Percentiles rank a stretch among this genome's conserved stretches.
These are phyloP conservation scores for Erythrobasidium hasegawianum DNA, from an alignment of 1,284 basidiomycete genomes.

Conservation along the genomic window DNA sequence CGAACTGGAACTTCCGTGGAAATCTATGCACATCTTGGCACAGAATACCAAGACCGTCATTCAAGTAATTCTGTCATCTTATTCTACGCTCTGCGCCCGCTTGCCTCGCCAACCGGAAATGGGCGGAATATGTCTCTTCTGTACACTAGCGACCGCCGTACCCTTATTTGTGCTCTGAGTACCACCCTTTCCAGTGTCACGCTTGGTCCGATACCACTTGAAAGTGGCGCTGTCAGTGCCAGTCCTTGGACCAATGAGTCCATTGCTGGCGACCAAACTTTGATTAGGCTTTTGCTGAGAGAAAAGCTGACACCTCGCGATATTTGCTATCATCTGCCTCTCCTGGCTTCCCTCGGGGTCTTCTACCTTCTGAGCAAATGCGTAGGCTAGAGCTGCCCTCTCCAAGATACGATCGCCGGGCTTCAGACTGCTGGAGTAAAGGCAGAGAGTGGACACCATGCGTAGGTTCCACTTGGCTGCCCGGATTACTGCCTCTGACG, in stretches of 20 bases:
- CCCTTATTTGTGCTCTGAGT: too few species aligned
- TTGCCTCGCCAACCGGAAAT: too few species aligned
- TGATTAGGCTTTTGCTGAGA: not conserved
- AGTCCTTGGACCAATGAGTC: not conserved
- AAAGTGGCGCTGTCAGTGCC: too few species aligned
- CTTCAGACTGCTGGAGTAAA: not conserved
- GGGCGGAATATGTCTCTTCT: too few species aligned
- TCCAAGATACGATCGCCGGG: not conserved
- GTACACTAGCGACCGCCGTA: too few species aligned
- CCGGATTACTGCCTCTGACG: too few species aligned
- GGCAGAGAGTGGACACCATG: not conserved
- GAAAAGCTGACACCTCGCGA: too few species aligned
- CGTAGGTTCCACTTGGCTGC: not conserved
- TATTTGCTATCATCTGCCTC: too few species aligned
- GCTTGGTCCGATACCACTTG: too few species aligned
- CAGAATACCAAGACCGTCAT: constrained; percentile 16
- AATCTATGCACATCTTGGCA: constrained; percentile 26
- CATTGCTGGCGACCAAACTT: not conserved
- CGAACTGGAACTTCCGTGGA: constrained; percentile 22
- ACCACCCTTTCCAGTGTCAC: too few species aligned
- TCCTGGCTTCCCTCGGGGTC: too few species aligned
- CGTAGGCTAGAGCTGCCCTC: not conserved
- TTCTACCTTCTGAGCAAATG: not conserved
- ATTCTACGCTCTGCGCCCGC: too few species aligned
- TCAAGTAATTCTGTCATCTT: constrained; percentile 15